These are phyloP conservation scores for Mangifera indica DNA, from an alignment of 345 rosid species.

Conservation along the genomic window DNA sequence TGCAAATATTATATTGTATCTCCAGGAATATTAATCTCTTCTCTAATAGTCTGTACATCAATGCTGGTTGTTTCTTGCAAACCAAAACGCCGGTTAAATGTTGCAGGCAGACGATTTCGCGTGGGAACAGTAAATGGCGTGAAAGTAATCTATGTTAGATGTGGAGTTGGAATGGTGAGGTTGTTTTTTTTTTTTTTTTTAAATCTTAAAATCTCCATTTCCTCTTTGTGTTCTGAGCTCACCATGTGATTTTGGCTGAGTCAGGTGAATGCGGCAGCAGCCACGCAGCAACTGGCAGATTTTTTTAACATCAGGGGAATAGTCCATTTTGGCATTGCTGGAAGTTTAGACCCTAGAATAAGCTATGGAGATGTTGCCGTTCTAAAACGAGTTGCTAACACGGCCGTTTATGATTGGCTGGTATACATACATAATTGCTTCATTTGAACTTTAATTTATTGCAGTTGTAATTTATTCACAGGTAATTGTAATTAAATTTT, in stretches of 20 bases:
- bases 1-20: too few species aligned
- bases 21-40: too few species aligned
- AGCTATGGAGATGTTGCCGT: constrained; percentile 60
- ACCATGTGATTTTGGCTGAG: background rate
- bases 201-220: too few species aligned
- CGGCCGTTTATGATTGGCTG: constrained; percentile 60
- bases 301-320: constrained; percentile 37
- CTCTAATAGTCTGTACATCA: background rate
- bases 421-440: constrained; percentile 19
- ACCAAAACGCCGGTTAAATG: background rate
- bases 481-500: too few species aligned
- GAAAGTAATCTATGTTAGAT: constrained; percentile 52
- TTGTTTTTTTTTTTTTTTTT: too few species aligned
- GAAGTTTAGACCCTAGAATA: constrained; percentile 50
- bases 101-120: constrained; percentile 45
- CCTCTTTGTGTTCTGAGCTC: too few species aligned
- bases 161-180: constrained; percentile 58
- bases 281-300: constrained; percentile 58
- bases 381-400: constrained; percentile 44
- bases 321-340: constrained; percentile 59
- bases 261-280: constrained; percentile 58
- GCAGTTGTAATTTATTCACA: too few species aligned
- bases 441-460: background rate
- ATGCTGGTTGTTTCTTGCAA: background rate
- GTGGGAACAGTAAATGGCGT: constrained; percentile 41